Percentiles rank a stretch among this genome's conserved stretches.
These are phyloP conservation scores for Pezicula rhizophila DNA, from an alignment of 2,329 filamentous ascomycete species.

Conservation along the genomic window DNA sequence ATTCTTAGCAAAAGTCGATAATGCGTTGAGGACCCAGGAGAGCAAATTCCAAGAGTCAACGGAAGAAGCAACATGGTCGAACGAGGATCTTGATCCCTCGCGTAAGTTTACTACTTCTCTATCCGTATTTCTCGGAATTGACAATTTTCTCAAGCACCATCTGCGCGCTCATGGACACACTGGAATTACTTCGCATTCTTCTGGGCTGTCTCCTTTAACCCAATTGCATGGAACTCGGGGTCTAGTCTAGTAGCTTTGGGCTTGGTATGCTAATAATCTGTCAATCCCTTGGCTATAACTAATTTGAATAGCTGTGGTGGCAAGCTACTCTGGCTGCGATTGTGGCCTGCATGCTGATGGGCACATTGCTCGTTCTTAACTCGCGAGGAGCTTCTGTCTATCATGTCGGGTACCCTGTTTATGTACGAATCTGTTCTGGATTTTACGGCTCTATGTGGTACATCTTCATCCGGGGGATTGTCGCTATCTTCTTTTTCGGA, in stretches of 20 bases:
- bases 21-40: background rate
- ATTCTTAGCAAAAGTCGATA: background rate
- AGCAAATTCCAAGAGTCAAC: background rate
- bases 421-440: conserved; percentile 28
- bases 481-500: conserved; percentile 49
- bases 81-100: conserved; percentile 3
- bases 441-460: conserved; percentile 31
- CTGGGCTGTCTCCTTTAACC: conserved; percentile 18
- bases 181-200: conserved; percentile 5
- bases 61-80: conserved; percentile 1
- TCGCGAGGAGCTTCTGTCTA: conserved; percentile 3
- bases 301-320: conserved; percentile 2
- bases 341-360: background rate
- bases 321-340: conserved; percentile 1
- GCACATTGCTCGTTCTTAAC: background rate
- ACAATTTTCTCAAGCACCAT: background rate
- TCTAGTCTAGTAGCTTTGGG: conserved; percentile 41
- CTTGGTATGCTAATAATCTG: conserved; percentile 24
- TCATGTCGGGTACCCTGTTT: conserved; percentile 2
- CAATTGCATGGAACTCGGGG: conserved; percentile 42
- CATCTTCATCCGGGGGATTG: conserved; percentile 32
- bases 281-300: background rate
- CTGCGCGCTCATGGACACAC: background rate
- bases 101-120: background rate
- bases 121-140: background rate